Percentiles rank a stretch among this genome's conserved stretches.
phyloP scores from a whole-genome alignment of 495 filamentous ascomycete genomes.

The Xylaria palmicola region DNA sequence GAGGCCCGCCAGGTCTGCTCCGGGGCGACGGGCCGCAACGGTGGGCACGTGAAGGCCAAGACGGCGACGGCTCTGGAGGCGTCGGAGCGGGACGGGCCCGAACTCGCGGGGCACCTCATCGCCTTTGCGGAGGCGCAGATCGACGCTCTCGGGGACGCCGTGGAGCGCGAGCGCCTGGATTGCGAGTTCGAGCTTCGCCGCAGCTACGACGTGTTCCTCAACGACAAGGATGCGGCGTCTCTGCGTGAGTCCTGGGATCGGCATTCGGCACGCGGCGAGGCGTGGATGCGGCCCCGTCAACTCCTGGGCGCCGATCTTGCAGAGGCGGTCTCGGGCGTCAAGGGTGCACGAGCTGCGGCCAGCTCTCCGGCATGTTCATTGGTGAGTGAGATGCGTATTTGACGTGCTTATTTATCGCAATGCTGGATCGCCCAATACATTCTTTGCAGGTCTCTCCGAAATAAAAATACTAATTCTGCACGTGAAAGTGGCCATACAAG shows the following conservation, averaged over 20 bases:
- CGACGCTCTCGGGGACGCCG: slow-evolving; percentile 32
- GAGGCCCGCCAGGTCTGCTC: slow-evolving; percentile 42
- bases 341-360: background rate
- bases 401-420: too few relatives aligned
- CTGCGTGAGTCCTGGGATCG: background rate
- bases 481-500: slow-evolving; percentile 19
- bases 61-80: slow-evolving; percentile 12
- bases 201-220: slow-evolving; percentile 25
- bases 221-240: slow-evolving; percentile 37
- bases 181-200: slow-evolving; percentile 35
- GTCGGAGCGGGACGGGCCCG: slow-evolving; percentile 30
- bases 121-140: slow-evolving; percentile 30
- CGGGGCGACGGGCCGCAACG: slow-evolving; percentile 45
- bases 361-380: slow-evolving; percentile 6
- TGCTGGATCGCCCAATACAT: background rate
- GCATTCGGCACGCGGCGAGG: background rate
- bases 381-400: background rate
- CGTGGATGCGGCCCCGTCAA: background rate
- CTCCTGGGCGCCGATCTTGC: background rate
- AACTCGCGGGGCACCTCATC: slow-evolving; percentile 25
- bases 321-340: background rate
- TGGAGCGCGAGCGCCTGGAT: slow-evolving; percentile 33
- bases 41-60: slow-evolving; percentile 36
- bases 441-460: background rate
- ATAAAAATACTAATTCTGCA: slow-evolving; percentile 28